A percentile compares a stretch with the other conserved stretches of the same genome.
phyloP scores from a whole-genome alignment of 2,329 filamentous ascomycete species.

The Botryotinia convoluta region DNA sequence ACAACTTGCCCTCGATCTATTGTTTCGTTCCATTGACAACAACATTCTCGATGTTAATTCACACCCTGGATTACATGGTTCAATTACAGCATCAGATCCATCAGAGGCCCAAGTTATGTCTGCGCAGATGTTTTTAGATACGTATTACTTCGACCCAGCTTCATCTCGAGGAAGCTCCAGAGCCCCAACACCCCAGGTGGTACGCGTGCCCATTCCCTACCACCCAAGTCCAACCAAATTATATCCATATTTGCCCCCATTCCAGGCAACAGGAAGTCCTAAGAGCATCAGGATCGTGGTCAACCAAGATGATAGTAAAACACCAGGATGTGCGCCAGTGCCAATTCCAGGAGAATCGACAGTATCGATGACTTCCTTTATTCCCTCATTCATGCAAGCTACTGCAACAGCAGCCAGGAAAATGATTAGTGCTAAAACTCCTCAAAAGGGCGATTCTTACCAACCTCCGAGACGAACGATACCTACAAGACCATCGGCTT shows the following conservation, averaged over 20 bases:
- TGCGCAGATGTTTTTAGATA: slow-evolving; percentile 75
- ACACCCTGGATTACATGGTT: slow-evolving; percentile 64
- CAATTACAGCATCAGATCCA: slow-evolving; percentile 71
- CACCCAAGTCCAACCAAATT: slow-evolving; percentile 26
- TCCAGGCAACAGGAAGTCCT: slow-evolving; percentile 32
- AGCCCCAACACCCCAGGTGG: slow-evolving; percentile 67
- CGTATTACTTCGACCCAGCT: slow-evolving; percentile 66
- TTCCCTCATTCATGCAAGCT: slow-evolving; percentile 37
- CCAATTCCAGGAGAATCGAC: slow-evolving; percentile 20
- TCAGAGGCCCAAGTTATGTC: slow-evolving; percentile 77
- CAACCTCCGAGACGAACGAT: slow-evolving; percentile 58
- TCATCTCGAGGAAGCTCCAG: slow-evolving; percentile 60
- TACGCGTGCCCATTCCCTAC: slow-evolving; percentile 45
- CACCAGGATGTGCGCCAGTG: slow-evolving; percentile 21
- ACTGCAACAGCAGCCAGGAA: slow-evolving; percentile 36
- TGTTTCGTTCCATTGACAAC: slow-evolving; percentile 77
- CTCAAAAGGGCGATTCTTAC: slow-evolving; percentile 51
- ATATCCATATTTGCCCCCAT: slow-evolving; percentile 28
- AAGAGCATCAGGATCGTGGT: slow-evolving; percentile 33
- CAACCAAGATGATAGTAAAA: slow-evolving; percentile 20
- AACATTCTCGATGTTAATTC: slow-evolving; percentile 64
- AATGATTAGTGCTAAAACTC: slow-evolving; percentile 38
- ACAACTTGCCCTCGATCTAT: slow-evolving; percentile 84
- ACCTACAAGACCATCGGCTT: slow-evolving; percentile 64
- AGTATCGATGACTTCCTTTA: slow-evolving; percentile 23